Base-by-base conservation (phyloP, 768 basidiomycete genomes). In the Tricholoma matsutake region DNA sequence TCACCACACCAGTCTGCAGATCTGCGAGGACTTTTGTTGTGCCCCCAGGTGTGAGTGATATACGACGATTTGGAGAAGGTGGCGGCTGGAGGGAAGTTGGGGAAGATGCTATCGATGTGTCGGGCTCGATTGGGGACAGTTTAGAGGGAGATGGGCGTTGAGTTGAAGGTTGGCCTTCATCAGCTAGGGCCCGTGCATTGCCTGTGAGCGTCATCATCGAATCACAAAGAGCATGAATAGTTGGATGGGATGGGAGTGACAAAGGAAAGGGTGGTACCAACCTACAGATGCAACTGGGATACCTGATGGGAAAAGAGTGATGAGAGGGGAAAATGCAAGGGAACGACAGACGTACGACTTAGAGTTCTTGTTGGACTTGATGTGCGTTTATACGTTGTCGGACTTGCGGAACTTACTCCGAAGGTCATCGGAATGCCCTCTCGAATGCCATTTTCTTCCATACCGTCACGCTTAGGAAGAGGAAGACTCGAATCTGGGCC, bases 21-120 rank as follows among this genome's bases (percentile, higher is more conserved):
- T 94, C 92, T 1, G 91, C 91, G 58, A 96, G 79, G 25, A 96
- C 94, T 68, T 91, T 93, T 14, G 93, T 93, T 9, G 92, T 94
- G 7, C 88, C 89, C 1, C 87, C 89, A 0, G 90, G 88, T 13
- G 87, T 86, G 49, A 91, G 77, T 4, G 90, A 80, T 9, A 82
- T 72, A 53, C 87, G 82, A 65, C 79, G 73, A 64, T 75, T 83
- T 4, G 77, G 74, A 53, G 51, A 52, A 31, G 51, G 29, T 13
- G 87, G 83, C 5, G 81, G 79, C 57, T 76, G 78, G 1, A 82
- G 73, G 7, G 81, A 78, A 22, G 77, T 71, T 18, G 75, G 71
- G 9, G 75, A 66, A 31, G 75, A 72, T 8, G 74, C 67, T 43
- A 71, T 71, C 9, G 68, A 59, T 4, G 75, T 53, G 61, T 73